Conservation (phyloP, 116 monocot genomes). For the Iris pallida region DNA sequence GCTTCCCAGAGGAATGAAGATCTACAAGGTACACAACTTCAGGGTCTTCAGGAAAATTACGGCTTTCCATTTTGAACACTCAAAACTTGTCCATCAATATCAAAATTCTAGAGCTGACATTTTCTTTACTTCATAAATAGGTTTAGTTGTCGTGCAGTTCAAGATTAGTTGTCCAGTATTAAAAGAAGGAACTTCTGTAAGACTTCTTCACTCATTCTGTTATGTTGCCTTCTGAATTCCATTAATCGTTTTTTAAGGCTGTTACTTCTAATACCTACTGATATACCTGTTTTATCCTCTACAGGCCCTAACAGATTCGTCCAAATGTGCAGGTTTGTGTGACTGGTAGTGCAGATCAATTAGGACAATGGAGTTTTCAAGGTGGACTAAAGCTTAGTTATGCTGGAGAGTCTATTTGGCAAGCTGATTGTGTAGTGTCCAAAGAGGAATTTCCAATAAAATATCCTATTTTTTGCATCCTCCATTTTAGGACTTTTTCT, state of each 20-base stretch:
- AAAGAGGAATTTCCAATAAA: constrained; percentile 80
- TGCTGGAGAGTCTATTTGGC: constrained; percentile 65
- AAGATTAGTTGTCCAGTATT: constrained; percentile 57
- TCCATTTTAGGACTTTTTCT: constrained; percentile 1
- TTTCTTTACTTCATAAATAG: constrained; percentile 27
- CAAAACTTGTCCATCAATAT: constrained; percentile 1
- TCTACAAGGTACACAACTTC: constrained; percentile 34
- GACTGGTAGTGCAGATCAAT: constrained; percentile 49
- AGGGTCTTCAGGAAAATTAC: neutral
- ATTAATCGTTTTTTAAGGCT: neutral
- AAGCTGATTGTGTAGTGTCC: constrained; percentile 48
- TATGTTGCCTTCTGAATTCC: neutral
- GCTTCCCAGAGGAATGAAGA: constrained; percentile 22
- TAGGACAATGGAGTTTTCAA: constrained; percentile 64
- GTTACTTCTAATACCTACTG: neutral
- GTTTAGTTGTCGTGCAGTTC: constrained; percentile 53
- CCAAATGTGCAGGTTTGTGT: constrained; percentile 59
- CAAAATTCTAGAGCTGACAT: neutral
- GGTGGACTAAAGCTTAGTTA: constrained; percentile 65
- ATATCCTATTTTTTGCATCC: constrained; percentile 58
- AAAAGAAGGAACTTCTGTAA: constrained; percentile 60
- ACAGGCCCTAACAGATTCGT: neutral
- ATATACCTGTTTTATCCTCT: neutral
- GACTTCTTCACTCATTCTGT: constrained; percentile 2
- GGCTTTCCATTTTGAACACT: neutral